Conservation (phyloP, 1,284 basidiomycete genomes). For the Boletus smithii region DNA sequence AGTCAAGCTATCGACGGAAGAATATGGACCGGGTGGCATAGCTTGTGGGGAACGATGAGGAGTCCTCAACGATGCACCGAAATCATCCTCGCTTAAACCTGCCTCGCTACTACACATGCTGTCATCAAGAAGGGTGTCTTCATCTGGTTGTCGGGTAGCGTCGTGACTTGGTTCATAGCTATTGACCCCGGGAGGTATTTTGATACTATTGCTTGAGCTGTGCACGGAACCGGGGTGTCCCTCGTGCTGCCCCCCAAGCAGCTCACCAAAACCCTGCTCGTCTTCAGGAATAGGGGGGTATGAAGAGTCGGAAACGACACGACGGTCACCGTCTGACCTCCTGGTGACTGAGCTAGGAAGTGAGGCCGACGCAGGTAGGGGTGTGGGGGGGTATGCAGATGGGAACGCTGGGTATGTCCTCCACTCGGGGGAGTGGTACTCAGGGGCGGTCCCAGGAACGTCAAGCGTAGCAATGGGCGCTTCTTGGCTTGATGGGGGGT, state of each 20-base stretch:
- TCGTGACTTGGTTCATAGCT: slow-evolving; percentile 11
- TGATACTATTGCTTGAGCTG: slow-evolving; percentile 53
- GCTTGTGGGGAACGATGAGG: slow-evolving; percentile 38
- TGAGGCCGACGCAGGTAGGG: slow-evolving; percentile 28
- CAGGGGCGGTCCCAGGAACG: slow-evolving; percentile 26
- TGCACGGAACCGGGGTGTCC: slow-evolving; percentile 54
- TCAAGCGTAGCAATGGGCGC: slow-evolving; percentile 5
- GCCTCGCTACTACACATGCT: slow-evolving; percentile 29
- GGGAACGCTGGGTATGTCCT: slow-evolving; percentile 50
- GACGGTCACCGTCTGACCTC: slow-evolving; percentile 12
- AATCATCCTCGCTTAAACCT: slow-evolving; percentile 46
- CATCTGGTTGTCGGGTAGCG: slow-evolving; percentile 20
- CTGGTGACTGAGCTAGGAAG: slow-evolving; percentile 17
- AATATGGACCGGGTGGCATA: slow-evolving; percentile 35
- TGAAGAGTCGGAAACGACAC: slow-evolving; percentile 18
- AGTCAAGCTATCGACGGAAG: slow-evolving; percentile 38
- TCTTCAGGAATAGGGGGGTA: slow-evolving; percentile 35
- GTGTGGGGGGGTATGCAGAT: slow-evolving; percentile 51
- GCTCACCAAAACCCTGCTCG: slow-evolving; percentile 54
- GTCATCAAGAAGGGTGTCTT: slow-evolving; percentile 23
- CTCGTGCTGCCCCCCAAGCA: slow-evolving; percentile 64
- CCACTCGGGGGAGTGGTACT: slow-evolving; percentile 39
- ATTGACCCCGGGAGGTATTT: slow-evolving; percentile 8
- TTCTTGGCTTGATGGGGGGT: slow-evolving; percentile 15
- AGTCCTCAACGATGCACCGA: slow-evolving; percentile 63